Evolutionary conservation across 257 asterid genomes (phyloP).

Genomic region (Lithospermum erythrorhizon): DNA sequence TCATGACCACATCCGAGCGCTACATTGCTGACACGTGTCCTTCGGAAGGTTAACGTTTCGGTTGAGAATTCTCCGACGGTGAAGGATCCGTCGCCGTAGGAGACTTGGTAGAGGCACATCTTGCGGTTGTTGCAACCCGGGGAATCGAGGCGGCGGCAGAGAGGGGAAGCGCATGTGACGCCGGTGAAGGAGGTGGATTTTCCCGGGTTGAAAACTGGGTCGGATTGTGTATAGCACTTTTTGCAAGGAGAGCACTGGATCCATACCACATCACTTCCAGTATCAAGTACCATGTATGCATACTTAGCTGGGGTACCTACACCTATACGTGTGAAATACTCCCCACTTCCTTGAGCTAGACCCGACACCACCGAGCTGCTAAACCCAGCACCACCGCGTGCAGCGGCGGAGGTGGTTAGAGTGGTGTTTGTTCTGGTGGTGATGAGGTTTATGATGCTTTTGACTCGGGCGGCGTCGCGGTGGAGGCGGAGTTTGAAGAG

Average conservation of each 20-base stretch:
- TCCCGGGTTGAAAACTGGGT: conserved; percentile 65
- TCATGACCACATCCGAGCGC: conserved; percentile 89
- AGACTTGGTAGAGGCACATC: conserved; percentile 67
- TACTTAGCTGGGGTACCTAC: conserved; percentile 63
- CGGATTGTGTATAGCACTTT: conserved; percentile 68
- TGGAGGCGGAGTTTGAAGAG: conserved; percentile 58
- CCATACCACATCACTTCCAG: conserved; percentile 91
- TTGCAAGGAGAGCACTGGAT: conserved; percentile 79
- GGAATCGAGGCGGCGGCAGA: conserved; percentile 56
- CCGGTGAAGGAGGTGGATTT: conserved; percentile 37
- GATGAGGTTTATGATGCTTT: conserved; percentile 20
- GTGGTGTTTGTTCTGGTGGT: conserved; percentile 4
- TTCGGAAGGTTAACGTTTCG: conserved; percentile 73
- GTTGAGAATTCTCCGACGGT: conserved; percentile 80
- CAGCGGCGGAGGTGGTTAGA: conserved; percentile 3
- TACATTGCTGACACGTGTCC: conserved; percentile 25
- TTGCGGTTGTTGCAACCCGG: conserved; percentile 51
- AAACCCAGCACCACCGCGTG: conserved; percentile 19
- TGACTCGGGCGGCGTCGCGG: conserved; percentile 52
- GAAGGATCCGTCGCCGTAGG: conserved; percentile 84
- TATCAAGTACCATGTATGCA: conserved; percentile 70
- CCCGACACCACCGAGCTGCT: conserved; percentile 69
- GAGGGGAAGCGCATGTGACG: conserved; percentile 46
- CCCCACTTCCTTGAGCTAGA: conserved; percentile 75
- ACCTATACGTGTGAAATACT: conserved; percentile 93